Base-by-base conservation (phyloP, 1,139 yeast species). In the Groenewaldozyma sp. region DNA sequence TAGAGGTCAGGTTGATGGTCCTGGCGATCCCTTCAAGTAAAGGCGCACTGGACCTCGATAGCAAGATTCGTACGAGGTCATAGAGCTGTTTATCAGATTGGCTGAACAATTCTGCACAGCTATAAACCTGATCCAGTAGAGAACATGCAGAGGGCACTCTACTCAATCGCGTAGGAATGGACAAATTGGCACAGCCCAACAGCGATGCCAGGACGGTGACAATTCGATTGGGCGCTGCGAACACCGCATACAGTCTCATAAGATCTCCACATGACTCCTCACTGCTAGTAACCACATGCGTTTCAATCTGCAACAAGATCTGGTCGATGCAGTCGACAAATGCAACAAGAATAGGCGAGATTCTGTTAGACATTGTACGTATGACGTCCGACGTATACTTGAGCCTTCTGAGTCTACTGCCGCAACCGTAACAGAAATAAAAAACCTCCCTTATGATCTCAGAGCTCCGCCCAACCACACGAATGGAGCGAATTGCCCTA, bases 171-270 rank as follows among this genome's bases (percentile, higher is more conserved):
- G 56, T 49, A 2, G 51, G 40, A n/a, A 31, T 27, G 1, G 45
- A 21, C 14, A 56, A 35, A 35, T 59, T 55, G 3, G 49, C 53
- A 38, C 64, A 59, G 1, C 63, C 64, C 13, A 59, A 44, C 5
- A 59, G 44, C 19, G 50, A 42, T 5, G 62, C 52, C 11, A 58
- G 45, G 27, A 47, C 44, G 9, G 45, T 42, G 3, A 53, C 45
- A 16, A 53, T 40, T 4, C 41, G 38, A 29, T 45, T 45, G 1
- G 55, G 53, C 19, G 34, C 39, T 17, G 42, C 48, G 5, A 54
- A 29, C 11, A 14, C 13, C 13, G 41, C 41, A 20, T 45, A 38
- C 33, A 53, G 46, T 22, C 45, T 46, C 26, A 55, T 17, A 10
- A 48, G 22, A 10, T 35, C 29, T 5, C 24, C 33, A 34, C 37